Conservation (phyloP, 2,329 filamentous ascomycete genomes). For the Alternaria panax region DNA sequence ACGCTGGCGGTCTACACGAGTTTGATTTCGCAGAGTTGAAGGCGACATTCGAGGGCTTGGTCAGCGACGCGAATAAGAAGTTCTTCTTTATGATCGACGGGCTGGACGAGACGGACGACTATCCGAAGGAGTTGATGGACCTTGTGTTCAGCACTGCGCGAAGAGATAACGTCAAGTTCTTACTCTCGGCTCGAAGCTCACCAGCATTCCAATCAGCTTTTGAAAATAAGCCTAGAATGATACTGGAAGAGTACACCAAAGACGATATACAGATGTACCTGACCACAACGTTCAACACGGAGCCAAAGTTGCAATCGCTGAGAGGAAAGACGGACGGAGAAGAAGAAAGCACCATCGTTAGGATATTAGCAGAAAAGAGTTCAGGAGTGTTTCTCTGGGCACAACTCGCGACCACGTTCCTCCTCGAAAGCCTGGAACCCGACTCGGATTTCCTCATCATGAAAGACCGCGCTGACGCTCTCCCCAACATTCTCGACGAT, state of each 20-base stretch:
- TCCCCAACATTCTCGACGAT: conserved; percentile 34
- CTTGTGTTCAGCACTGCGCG: conserved; percentile 25
- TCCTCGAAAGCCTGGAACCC: conserved; percentile 30
- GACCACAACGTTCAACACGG: conserved; percentile 8
- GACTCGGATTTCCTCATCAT: conserved; percentile 33
- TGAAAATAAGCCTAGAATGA: conserved; percentile 28
- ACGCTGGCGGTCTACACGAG: conserved; percentile 34
- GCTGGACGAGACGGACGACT: conserved; percentile 39
- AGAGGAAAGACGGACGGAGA: conserved; percentile 29
- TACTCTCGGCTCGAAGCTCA: conserved; percentile 38
- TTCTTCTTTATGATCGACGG: conserved; percentile 46
- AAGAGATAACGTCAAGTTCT: conserved; percentile 42
- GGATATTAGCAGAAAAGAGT: conserved; percentile 32
- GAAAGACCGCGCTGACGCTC: conserved; percentile 31
- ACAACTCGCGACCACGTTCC: conserved; percentile 30
- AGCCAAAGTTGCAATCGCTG: conserved; percentile 25
- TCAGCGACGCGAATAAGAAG: conserved; percentile 38
- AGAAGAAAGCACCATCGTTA: conserved; percentile 31
- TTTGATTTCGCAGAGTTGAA: conserved; percentile 33
- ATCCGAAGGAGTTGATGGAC: conserved; percentile 30
- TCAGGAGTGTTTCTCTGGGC: conserved; percentile 40
- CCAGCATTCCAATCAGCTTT: conserved; percentile 33
- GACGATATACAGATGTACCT: conserved; percentile 32
- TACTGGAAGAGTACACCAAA: conserved; percentile 32
- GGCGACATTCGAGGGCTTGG: conserved; percentile 35